A percentile compares a stretch with the other conserved stretches of the same genome.
Conservation (phyloP, 2,329 filamentous ascomycete species). For the Chalaropsis thielavioides region DNA sequence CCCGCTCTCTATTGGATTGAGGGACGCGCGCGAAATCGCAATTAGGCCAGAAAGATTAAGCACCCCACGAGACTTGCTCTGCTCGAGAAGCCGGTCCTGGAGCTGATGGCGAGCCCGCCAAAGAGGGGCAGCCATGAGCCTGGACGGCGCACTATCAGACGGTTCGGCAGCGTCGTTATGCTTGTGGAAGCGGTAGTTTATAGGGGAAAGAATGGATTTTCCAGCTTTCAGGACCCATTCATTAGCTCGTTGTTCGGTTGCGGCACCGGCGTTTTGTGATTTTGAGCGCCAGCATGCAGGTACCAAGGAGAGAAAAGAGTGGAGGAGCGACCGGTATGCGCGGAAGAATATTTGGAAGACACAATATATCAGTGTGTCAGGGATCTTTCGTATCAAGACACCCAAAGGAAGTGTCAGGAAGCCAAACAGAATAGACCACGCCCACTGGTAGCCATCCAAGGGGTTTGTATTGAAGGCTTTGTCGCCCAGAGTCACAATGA, state of each 20-base stretch:
- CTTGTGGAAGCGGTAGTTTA: constrained; percentile 21
- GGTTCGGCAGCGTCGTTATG: constrained; percentile 18
- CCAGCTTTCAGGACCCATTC: constrained; percentile 21
- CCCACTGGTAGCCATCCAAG: constrained; percentile 54
- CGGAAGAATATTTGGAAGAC: constrained; percentile 22
- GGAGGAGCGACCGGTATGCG: constrained; percentile 18
- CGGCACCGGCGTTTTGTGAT: constrained; percentile 13
- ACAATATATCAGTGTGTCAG: constrained; percentile 25
- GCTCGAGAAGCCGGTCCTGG: constrained; percentile 7
- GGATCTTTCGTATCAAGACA: constrained; percentile 29
- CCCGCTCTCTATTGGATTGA: constrained; percentile 21
- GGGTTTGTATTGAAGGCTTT: constrained; percentile 48
- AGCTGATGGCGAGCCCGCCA: constrained; percentile 13
- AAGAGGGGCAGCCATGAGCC: constrained; percentile 14
- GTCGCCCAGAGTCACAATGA: constrained; percentile 58
- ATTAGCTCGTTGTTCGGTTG: constrained; percentile 16
- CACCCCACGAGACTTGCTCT: constrained; percentile 12
- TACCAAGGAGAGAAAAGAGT: constrained; percentile 17
- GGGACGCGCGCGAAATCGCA: constrained; percentile 23
- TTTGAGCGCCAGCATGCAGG: constrained; percentile 17
- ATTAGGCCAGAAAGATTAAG: constrained; percentile 25
- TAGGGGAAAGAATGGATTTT: constrained; percentile 19
- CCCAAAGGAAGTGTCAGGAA: constrained; percentile 50
- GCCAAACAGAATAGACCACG: constrained; percentile 53
- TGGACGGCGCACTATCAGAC: neutral